Percentiles rank a stretch among this genome's conserved stretches.
These are phyloP conservation scores for Ascochyta clinopodiicola DNA, from an alignment of 2,329 filamentous ascomycete genomes.

Conservation along the genomic window DNA sequence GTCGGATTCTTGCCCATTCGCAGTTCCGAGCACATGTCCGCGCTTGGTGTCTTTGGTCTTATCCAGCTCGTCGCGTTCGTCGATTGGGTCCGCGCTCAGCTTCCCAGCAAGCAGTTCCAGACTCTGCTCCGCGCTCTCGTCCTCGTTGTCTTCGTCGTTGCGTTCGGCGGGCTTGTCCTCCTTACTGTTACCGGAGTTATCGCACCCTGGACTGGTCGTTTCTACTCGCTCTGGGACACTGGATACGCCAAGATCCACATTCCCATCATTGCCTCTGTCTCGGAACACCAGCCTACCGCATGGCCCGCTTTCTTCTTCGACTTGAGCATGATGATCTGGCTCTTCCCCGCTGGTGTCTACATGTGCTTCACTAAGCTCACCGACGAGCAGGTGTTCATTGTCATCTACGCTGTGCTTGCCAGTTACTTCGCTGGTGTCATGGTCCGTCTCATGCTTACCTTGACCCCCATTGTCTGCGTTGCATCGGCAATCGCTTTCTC, in stretches of 20 bases:
- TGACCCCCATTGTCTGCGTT: conserved; percentile 96
- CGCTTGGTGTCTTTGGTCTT: conserved; percentile 92
- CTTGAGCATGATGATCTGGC: conserved; percentile 96
- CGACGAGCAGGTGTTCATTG: conserved; percentile 97
- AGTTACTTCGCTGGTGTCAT: conserved; percentile 99
- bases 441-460: conserved; percentile 97
- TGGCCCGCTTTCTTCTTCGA: conserved; percentile 99
- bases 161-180: conserved; percentile 77
- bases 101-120: conserved; percentile 93
- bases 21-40: conserved; percentile 98
- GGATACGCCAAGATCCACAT: conserved; percentile 99
- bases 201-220: conserved; percentile 96
- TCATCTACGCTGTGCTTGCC: conserved; percentile 94
- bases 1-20: conserved; percentile 96
- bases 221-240: conserved; percentile 99
- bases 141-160: conserved; percentile 74
- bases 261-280: conserved; percentile 99
- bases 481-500: conserved; percentile 89
- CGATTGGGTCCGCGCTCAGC: conserved; percentile 85
- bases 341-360: conserved; percentile 98
- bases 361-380: conserved; percentile 93
- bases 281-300: conserved; percentile 97
- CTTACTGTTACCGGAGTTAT: conserved; percentile 87
- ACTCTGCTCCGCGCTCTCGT: conserved; percentile 82
- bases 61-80: conserved; percentile 92